Evolutionary conservation across 2,329 filamentous ascomycete genomes (phyloP), one percentile per base, ranked within the genome.

Genomic region (Pseudogymnoascus sp.): DNA sequence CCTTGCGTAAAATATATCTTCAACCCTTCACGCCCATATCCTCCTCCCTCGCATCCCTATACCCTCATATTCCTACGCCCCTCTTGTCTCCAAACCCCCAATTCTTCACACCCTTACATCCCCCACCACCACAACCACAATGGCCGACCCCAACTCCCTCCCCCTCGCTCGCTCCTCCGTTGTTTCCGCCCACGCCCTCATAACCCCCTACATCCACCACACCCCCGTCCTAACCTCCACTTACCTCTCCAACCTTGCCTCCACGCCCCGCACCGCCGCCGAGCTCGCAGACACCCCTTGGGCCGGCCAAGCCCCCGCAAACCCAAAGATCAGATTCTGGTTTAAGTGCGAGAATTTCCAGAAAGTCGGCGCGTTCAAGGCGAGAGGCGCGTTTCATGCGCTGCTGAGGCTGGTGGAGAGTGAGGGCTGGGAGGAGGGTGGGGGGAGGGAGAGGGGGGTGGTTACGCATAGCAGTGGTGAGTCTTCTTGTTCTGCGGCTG

Each of bases 271-370:
- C 67, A 74, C 80, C 0, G 62, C 76, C 1, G 78, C 79, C 3
- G 79, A 82, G 4, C 78, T 89, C 0, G 70, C 74, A 50, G 82
- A 80, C 13, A 88, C 87, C 3, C 75, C 78, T 67, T 87, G 82
- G 78, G 79, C 82, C 68, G 82, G 81, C 5, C 77, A 80, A 40
- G 71, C 73, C n/a, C 82, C 87, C 0, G 84, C 88, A 0, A 78
- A 74, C 3, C 91, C 91, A 0, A 83, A 78, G 60, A 78, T 96
- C 40, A 81, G 85, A 11, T 80, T 97, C 62, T 95, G 90, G 79
- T 96, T 97, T 83, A 97, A 97, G 79, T 96, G 91, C 76, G 93
- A 97, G 80, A 97, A 97, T 75, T 79, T 91, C 64, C 95, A 97
- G 79, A 86, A 87, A 63, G 86, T 96, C 63, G 95, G 93, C 61